Base-by-base conservation (phyloP, 2,329 filamentous ascomycete species). In the Calonectria crousiana region DNA sequence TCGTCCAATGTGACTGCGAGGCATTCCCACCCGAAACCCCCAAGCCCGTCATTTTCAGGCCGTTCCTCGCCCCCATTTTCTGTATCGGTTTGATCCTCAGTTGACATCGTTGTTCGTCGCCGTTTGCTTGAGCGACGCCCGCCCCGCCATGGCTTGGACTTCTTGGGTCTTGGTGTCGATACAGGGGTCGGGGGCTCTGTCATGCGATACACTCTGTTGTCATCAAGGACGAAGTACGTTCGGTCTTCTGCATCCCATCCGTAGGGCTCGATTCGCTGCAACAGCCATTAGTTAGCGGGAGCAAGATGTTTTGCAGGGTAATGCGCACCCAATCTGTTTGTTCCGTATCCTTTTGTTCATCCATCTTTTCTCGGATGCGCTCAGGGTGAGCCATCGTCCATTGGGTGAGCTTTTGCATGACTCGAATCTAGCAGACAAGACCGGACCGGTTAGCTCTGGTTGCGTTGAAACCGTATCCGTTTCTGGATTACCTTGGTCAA, bases 321-420 rank as follows among this genome's bases (percentile, higher is more conserved):
- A 77, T 67, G 85, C 91, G 82, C 87, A 97, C 95, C 96, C 96
- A 98, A 82, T 90, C 88, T 28, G 93, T 92, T 84, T 98, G 95
- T 67, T 98, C 95, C 23, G 85, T 89, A 71, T 98, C 95, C 78
- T 92, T 94, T 77, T 93, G 92, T 82, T 97, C 95, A 11, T 93
- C 92, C 92, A 98, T 95, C 84, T 92, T 93, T 76, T 97, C 95
- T 64, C 97, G 91, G 77, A 99, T 92, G 49, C 94, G 92, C 81
- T 98, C 96, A 9, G 95, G 93, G 77, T 97, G 95, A 83, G 93
- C 92, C 88, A 98, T 93, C 1, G 95, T 93, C 93, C 97, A 98
- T 82, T 94, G 91, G 0, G 95, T 96, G 79, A 99, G 90, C 82
- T 97, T 95, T 77, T 98, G 95, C 36, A 99, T 87, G 3, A 98